These are phyloP conservation scores for Saccharomycopsis fermentans DNA, from an alignment of 805 yeast genomes.

Conservation along the genomic window DNA sequence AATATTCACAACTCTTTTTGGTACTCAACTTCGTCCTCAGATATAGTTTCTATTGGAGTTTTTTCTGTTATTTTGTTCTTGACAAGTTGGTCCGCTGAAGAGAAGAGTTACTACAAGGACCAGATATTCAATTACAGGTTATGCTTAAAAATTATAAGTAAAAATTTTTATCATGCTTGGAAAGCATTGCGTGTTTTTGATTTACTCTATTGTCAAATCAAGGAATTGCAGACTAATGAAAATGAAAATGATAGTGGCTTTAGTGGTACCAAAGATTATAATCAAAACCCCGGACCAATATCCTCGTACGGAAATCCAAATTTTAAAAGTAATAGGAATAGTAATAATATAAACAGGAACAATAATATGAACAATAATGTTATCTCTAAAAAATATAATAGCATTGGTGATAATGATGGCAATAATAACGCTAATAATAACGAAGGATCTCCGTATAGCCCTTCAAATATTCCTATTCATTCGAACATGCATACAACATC, in stretches of 20 bases:
- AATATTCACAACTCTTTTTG: slow-evolving; percentile 74
- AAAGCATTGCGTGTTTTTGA: slow-evolving; percentile 65
- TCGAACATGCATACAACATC: not conserved
- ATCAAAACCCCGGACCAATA: not conserved
- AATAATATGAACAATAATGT: not conserved
- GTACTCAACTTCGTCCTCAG: slow-evolving; percentile 75
- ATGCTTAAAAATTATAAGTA: slow-evolving; percentile 63
- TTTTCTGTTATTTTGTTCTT: slow-evolving; percentile 76
- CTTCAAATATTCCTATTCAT: not conserved
- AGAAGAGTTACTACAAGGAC: slow-evolving; percentile 52
- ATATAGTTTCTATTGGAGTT: slow-evolving; percentile 74
- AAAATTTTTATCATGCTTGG: slow-evolving; percentile 70
- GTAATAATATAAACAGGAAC: slow-evolving; percentile 1
- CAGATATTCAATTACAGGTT: slow-evolving; percentile 69
- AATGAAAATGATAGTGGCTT: slow-evolving; percentile 14
- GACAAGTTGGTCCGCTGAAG: slow-evolving; percentile 53
- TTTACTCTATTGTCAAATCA: slow-evolving; percentile 61
- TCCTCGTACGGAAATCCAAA: not conserved
- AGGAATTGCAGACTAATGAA: slow-evolving; percentile 32
- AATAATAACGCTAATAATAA: not conserved
- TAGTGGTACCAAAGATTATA: slow-evolving; percentile 4
- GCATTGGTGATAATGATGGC: not conserved
- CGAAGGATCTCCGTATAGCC: slow-evolving; percentile 6
- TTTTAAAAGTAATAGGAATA: not conserved
- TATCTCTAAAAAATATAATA: not conserved